phyloP scores from a whole-genome alignment of 2,329 filamentous ascomycete genomes.

The Colletotrichum camelliae region DNA sequence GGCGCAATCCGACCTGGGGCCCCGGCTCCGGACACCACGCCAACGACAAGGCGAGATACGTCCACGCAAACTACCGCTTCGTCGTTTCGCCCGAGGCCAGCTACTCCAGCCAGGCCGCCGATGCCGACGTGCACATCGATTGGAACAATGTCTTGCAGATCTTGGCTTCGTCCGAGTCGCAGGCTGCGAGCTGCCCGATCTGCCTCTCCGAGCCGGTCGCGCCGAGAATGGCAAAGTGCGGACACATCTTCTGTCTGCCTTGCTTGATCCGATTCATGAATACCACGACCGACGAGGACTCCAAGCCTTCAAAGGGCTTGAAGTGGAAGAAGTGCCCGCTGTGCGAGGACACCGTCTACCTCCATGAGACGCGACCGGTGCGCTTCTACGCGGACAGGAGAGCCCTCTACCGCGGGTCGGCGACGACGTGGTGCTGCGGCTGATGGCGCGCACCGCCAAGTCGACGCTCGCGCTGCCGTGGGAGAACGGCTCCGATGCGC shows the following conservation, averaged over 20 bases:
- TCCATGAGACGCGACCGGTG: constrained; percentile 88
- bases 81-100: constrained; percentile 83
- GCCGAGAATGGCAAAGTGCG: constrained; percentile 95
- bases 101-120: constrained; percentile 80
- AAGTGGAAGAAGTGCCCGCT: constrained; percentile 96
- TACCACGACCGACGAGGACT: constrained; percentile 75
- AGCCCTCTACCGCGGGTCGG: constrained; percentile 80
- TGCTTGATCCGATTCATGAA: constrained; percentile 97
- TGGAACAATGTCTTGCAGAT: constrained; percentile 93
- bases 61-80: constrained; percentile 98
- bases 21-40: constrained; percentile 89
- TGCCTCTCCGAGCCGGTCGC: constrained; percentile 92
- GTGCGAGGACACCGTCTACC: constrained; percentile 91
- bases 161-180: constrained; percentile 87
- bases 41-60: constrained; percentile 85
- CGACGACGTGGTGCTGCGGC: constrained; percentile 85
- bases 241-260: constrained; percentile 94
- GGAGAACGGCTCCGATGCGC: constrained; percentile 74
- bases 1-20: constrained; percentile 81
- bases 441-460: constrained; percentile 80
- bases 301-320: constrained; percentile 69
- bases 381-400: constrained; percentile 90
- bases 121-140: constrained; percentile 88
- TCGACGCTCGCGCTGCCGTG: constrained; percentile 88
- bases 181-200: constrained; percentile 89